phyloP scores from a whole-genome alignment of 345 rosid species.

The Erucastrum elatum region DNA sequence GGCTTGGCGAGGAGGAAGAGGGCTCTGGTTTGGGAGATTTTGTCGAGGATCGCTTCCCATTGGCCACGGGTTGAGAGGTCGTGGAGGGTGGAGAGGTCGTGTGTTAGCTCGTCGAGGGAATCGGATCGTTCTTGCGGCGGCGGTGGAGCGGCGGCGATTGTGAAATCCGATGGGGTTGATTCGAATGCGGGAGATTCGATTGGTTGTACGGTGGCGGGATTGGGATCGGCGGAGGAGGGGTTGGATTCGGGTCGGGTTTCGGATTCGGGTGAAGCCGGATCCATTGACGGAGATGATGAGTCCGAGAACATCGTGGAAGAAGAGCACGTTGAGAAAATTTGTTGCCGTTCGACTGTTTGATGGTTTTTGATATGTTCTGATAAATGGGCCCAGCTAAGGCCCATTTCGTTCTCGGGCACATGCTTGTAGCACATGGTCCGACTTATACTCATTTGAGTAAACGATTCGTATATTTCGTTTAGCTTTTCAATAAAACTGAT shows the following conservation, averaged over 20 bases:
- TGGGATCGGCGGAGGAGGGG: constrained; percentile 14
- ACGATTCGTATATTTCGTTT: background rate
- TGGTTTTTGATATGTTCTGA: background rate
- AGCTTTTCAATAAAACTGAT: background rate
- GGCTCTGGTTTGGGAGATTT: constrained; percentile 63
- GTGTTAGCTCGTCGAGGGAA: constrained; percentile 69
- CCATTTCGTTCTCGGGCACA: background rate
- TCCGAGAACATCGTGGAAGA: constrained; percentile 31
- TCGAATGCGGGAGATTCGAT: background rate
- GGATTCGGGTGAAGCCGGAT: constrained; percentile 33
- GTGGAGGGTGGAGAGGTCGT: constrained; percentile 75
- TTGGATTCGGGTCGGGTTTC: constrained; percentile 26
- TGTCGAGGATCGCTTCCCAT: constrained; percentile 84
- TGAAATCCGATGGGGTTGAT: background rate
- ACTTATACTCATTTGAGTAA: constrained; percentile 10
- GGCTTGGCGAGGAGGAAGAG: constrained; percentile 62
- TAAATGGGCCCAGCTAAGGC: background rate
- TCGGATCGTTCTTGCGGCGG: constrained; percentile 41
- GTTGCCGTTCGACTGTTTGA: constrained; percentile 1
- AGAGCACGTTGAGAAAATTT: background rate
- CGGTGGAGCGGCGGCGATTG: constrained; percentile 44
- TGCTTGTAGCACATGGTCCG: constrained; percentile 10
- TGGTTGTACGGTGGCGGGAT: constrained; percentile 8
- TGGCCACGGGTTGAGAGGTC: constrained; percentile 87
- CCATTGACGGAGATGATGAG: constrained; percentile 27